Base-by-base conservation (phyloP, 169 alveolate species). In the Cyclospora cayetanensis region DNA sequence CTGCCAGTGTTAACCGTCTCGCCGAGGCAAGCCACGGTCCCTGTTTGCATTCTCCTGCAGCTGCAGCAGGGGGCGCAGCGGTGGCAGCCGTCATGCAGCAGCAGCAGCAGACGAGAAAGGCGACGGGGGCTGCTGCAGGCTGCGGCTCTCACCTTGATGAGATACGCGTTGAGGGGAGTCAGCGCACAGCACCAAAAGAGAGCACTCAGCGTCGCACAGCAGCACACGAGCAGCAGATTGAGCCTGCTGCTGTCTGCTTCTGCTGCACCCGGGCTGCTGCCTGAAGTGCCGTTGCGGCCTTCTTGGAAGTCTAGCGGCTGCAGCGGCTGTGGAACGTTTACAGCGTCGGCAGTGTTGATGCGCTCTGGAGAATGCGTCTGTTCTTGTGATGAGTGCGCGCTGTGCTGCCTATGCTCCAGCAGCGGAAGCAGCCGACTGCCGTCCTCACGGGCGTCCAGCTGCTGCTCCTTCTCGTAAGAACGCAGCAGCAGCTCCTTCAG, bases 401-500 rank as follows among this genome's bases (percentile, higher is more conserved):
- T n/a, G n/a, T n/a, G n/a, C n/a, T n/a, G n/a, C n/a, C n/a, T n/a
- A n/a, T n/a, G n/a, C n/a, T n/a, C n/a, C n/a, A n/a, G n/a, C n/a
- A n/a, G n/a, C n/a, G n/a, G n/a, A n/a, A n/a, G n/a, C n/a, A n/a
- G n/a, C n/a, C n/a, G n/a, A n/a, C n/a, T n/a, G n/a, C n/a, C n/a
- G n/a, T n/a, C n/a, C n/a, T n/a, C n/a, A n/a, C n/a, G n/a, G n/a
- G n/a, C n/a, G n/a, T n/a, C n/a, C 84, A 34, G 31, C 50, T 37
- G 84, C 84, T 87, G 87, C 50, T 35, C 41, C 79, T 46, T 4
- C 37, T 43, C 85, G 55, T 66, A 86, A 35, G 70, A 12, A 31
- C 76, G 77, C 74, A 87, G 39, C 68, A 87, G 46, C 42, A 41
- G 46, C 60, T 68, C 87, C 70, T 87, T 87, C 31, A 87, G 3